These are phyloP conservation scores for Pseudonitzschia multiseries DNA, from an alignment of 108 stramenopile genomes.

Conservation along the genomic window DNA sequence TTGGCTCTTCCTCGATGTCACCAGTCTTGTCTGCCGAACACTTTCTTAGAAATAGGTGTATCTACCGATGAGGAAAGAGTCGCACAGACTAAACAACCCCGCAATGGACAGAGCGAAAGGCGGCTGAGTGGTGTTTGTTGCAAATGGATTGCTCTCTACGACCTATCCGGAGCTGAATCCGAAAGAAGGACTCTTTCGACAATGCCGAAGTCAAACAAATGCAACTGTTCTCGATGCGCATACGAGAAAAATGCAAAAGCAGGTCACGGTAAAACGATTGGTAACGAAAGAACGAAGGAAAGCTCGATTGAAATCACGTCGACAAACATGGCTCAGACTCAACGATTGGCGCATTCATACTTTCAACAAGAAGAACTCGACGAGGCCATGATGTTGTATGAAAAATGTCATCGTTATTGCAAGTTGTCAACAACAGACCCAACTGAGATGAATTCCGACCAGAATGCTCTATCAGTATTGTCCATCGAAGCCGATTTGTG, in stretches of 20 bases:
- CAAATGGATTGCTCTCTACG: conserved; percentile 11
- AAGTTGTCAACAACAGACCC: neutral
- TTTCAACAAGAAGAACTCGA: conserved; percentile 60
- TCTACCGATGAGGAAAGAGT: neutral
- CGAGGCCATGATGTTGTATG: conserved; percentile 53
- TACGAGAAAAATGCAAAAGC: conserved; percentile 17
- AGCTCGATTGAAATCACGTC: conserved; percentile 10
- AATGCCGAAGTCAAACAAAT: conserved; percentile 16
- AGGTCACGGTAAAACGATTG: neutral
- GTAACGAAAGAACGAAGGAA: neutral
- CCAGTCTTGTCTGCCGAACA: conserved; percentile 14
- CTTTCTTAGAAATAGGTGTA: conserved; percentile 6
- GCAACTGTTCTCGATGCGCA: conserved; percentile 44
- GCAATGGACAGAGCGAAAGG: neutral
- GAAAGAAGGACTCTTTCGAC: conserved; percentile 17
- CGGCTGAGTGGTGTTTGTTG: neutral
- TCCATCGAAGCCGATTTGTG: conserved; percentile 38
- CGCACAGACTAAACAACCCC: neutral
- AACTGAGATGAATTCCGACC: neutral
- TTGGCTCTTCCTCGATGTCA: neutral
- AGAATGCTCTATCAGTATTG: neutral
- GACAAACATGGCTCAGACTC: neutral
- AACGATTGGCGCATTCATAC: conserved; percentile 53
- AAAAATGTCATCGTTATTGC: conserved; percentile 34
- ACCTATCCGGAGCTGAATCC: neutral